Conservation (phyloP, 1,284 basidiomycete species). For the Ustanciosporium gigantosporum region DNA sequence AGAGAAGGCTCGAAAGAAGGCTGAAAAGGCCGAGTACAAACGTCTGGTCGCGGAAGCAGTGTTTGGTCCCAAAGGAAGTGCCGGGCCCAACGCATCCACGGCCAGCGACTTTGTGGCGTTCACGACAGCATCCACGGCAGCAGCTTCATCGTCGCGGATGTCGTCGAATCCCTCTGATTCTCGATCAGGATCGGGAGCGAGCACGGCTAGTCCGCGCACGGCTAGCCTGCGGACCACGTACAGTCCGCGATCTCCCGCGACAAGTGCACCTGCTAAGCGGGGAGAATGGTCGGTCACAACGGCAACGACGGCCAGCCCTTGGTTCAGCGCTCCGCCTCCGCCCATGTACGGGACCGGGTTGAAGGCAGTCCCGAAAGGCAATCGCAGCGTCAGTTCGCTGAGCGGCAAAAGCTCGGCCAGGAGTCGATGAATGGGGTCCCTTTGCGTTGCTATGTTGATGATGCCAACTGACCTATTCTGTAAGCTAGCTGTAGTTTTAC, state of each 20-base stretch:
- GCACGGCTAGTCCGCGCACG: slow-evolving; percentile 32
- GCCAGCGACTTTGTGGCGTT: slow-evolving; percentile 32
- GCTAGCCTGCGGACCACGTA: slow-evolving; percentile 20
- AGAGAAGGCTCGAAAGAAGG: slow-evolving; percentile 37
- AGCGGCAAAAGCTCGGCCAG: slow-evolving; percentile 24
- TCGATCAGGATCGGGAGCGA: slow-evolving; percentile 26
- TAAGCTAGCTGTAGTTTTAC: too few relatives aligned
- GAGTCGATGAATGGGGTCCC: slow-evolving; percentile 5
- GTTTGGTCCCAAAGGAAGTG: slow-evolving; percentile 38
- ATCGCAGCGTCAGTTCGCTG: slow-evolving; percentile 16
- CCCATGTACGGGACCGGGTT: slow-evolving; percentile 8
- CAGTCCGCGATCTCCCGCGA: slow-evolving; percentile 18
- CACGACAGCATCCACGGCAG: slow-evolving; percentile 5
- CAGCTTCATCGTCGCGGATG: slow-evolving; percentile 4
- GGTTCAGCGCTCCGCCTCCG: slow-evolving; percentile 40
- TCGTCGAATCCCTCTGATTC: slow-evolving; percentile 17
- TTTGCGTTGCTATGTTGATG: too few relatives aligned
- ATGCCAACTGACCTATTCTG: too few relatives aligned
- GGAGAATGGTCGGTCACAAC: slow-evolving; percentile 39
- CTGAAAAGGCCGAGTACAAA: slow-evolving; percentile 36
- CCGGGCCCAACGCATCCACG: slow-evolving; percentile 9
- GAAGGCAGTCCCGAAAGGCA: slow-evolving; percentile 18
- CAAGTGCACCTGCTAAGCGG: slow-evolving; percentile 9
- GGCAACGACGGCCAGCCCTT: slow-evolving; percentile 25
- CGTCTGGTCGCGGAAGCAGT: slow-evolving; percentile 35